These are phyloP conservation scores for Colletotrichum falcatum DNA, from an alignment of 2,329 filamentous ascomycete species.

Conservation along the genomic window DNA sequence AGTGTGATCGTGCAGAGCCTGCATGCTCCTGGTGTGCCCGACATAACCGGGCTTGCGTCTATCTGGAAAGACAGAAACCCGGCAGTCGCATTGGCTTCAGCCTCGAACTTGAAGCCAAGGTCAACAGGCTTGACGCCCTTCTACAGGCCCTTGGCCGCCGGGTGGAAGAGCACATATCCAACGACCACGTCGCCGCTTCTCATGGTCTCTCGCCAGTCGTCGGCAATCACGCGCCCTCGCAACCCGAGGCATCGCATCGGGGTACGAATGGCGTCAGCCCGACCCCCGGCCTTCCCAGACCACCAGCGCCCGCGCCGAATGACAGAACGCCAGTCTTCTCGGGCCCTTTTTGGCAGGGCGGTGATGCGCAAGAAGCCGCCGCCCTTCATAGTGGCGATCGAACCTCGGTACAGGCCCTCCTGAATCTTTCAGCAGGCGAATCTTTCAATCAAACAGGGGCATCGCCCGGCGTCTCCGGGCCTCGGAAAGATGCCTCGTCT, in stretches of 20 bases:
- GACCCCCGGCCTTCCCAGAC: constrained; percentile 37
- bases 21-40: constrained; percentile 79
- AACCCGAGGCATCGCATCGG: constrained; percentile 46
- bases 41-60: constrained; percentile 75
- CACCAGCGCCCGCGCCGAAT: constrained; percentile 44
- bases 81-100: constrained; percentile 73
- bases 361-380: constrained; percentile 50
- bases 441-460: constrained; percentile 32
- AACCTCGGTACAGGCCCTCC: constrained; percentile 42
- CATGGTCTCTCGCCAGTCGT: constrained; percentile 51
- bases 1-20: constrained; percentile 66
- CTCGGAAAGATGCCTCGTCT: constrained; percentile 46
- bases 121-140: constrained; percentile 63
- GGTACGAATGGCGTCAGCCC: constrained; percentile 44
- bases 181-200: constrained; percentile 47
- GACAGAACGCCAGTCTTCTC: constrained; percentile 57
- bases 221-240: constrained; percentile 50
- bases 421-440: constrained; percentile 40
- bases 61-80: constrained; percentile 78
- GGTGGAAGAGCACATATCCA: constrained; percentile 56
- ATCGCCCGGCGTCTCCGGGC: constrained; percentile 14
- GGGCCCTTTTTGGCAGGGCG: constrained; percentile 47
- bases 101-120: constrained; percentile 69
- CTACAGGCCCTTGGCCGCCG: constrained; percentile 56
- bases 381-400: constrained; percentile 40